A percentile compares a stretch with the other conserved stretches of the same genome.
Evolutionary conservation across 192 early-diverging fungal species (phyloP).

Genomic region (Chytriomyces confervae): DNA sequence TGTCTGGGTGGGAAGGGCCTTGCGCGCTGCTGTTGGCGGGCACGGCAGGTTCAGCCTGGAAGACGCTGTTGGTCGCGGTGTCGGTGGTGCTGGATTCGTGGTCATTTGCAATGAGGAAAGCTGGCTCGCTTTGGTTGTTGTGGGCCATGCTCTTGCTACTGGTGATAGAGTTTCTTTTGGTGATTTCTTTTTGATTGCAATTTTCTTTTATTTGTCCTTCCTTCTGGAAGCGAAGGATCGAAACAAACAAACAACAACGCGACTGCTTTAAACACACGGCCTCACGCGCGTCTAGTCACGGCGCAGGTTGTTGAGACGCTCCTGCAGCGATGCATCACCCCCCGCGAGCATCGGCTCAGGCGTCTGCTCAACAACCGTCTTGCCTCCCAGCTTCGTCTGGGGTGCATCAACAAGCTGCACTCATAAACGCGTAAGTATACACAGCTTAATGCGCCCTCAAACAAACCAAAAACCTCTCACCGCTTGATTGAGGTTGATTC

Average conservation of each 20-base stretch:
- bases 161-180: no score
- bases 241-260: not conserved
- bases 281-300: constrained; percentile 59
- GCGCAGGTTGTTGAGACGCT: constrained; percentile 86
- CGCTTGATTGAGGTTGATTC: constrained; percentile 75
- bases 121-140: not conserved
- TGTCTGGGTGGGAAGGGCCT: not conserved
- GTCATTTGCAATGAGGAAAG: not conserved
- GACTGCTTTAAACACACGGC: not conserved
- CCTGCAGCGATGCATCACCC: constrained; percentile 75
- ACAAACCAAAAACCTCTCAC: constrained; percentile 51
- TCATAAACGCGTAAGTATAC: not conserved
- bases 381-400: constrained; percentile 29
- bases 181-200: no score
- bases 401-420: constrained; percentile 48
- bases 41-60: not conserved
- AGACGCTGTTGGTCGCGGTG: not conserved
- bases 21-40: not conserved
- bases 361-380: constrained; percentile 16
- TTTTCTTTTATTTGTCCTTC: no score
- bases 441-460: not conserved
- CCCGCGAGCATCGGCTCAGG: constrained; percentile 34
- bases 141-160: not conserved
- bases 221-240: not conserved
- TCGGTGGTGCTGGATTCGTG: not conserved